Base-by-base conservation (phyloP, 148 eudicot species). In the Amaranthus palmeri region DNA sequence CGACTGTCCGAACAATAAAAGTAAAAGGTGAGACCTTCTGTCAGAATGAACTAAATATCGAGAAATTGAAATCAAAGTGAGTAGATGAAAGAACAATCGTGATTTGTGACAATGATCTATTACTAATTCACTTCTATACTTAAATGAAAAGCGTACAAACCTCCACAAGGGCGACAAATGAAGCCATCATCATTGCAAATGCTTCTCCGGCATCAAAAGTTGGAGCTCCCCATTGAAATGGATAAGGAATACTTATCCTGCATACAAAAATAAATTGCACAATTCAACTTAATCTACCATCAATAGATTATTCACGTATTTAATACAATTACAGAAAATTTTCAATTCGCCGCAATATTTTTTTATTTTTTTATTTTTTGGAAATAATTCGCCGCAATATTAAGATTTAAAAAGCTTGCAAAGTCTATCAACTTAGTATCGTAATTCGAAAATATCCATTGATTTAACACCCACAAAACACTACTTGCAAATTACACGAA, bases 191-290 rank as follows among this genome's bases (percentile, higher is more conserved):
- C 98, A 95, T 95, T 44, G 97, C 98, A 74, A 95, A 91, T 78
- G 96, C 82, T 85, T 95, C 98, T 67, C 98, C 98, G 43, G 98
- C 98, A 79, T 89, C 79, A 74, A 95, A 91, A 25, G 87, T 86
- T 40, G 98, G 98, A 65, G 97, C 86, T 74, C 97, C 98, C 97
- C 97, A 95, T 79, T 95, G 97, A 78, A 91, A 95, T 54, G 98
- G 98, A 75, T 91, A 95, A 10, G 98, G 98, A 50, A 91, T 80
- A 52, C 89, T 83, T 67, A 95, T 86, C 98, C 98, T 95, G 84
- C 73, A 77, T 14, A 69, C 18, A 59, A 66, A 44, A 12, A 8
- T n/a, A 64, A 57, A 75, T 36, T 10, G 58, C 42, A 74, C 49
- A 50, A 14, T 15, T 15, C 42, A 49, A 58, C 40, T 7, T 5